Evolutionary conservation across 2,329 filamentous ascomycete species (phyloP).

Genomic region (Claviceps sorghi): DNA sequence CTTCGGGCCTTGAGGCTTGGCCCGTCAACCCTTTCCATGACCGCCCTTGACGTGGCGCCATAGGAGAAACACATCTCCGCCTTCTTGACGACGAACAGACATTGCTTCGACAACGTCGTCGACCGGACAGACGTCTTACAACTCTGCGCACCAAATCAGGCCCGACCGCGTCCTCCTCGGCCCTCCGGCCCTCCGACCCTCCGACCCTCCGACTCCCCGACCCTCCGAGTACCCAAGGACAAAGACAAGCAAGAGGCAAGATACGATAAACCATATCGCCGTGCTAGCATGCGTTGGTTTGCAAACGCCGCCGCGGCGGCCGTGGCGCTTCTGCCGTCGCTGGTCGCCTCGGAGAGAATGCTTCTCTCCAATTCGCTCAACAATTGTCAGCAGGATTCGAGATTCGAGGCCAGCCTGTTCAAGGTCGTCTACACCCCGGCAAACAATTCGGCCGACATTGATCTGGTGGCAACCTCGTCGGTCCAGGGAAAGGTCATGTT

Average conservation of each 20-base stretch:
- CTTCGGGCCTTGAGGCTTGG: no score
- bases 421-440: conserved; percentile 59
- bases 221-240: not conserved
- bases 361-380: conserved; percentile 51
- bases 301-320: not conserved
- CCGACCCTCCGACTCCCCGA: no score
- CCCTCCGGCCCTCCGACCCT: not conserved
- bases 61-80: not conserved
- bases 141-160: not conserved
- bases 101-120: not conserved
- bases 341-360: conserved; percentile 4
- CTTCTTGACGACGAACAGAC: not conserved
- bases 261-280: not conserved
- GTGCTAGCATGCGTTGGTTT: conserved; percentile 3
- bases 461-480: conserved; percentile 61
- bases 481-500: conserved; percentile 53
- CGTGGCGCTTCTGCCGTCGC: conserved; percentile 3
- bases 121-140: not conserved
- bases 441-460: conserved; percentile 53
- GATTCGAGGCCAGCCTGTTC: conserved; percentile 72
- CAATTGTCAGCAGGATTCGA: conserved; percentile 62
- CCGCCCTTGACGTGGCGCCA: not conserved
- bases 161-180: not conserved
- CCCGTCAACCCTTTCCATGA: not conserved
- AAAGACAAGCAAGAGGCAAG: not conserved